Conservation (phyloP, 805 yeast species). For the Ogataea philodendri region DNA sequence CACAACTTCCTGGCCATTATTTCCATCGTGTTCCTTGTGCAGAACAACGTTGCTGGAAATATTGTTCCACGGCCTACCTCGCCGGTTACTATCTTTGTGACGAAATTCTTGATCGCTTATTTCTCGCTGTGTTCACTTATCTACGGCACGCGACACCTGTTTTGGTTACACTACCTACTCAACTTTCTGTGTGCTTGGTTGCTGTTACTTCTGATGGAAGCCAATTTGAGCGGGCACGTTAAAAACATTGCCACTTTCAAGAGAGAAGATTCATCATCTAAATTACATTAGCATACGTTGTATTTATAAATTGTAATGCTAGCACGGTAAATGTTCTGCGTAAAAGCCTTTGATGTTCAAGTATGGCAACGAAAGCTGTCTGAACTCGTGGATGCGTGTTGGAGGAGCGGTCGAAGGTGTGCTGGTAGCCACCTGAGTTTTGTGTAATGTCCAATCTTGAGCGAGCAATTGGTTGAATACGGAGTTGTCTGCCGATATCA, state of each 20-base stretch:
- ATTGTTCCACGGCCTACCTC: slow-evolving; percentile 40
- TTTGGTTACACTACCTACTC: slow-evolving; percentile 76
- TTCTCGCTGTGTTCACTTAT: slow-evolving; percentile 59
- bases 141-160: slow-evolving; percentile 80
- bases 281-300: slow-evolving; percentile 19
- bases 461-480: slow-evolving; percentile 16
- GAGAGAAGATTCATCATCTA: slow-evolving; percentile 21
- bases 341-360: slow-evolving; percentile 28
- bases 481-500: slow-evolving; percentile 23
- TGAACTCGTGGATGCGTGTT: slow-evolving; percentile 20
- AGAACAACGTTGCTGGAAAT: slow-evolving; percentile 49
- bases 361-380: slow-evolving; percentile 28
- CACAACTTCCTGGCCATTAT: slow-evolving; percentile 77
- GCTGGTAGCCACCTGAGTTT: slow-evolving; percentile 8
- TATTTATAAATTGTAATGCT: slow-evolving; percentile 10
- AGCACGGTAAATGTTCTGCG: slow-evolving; percentile 13
- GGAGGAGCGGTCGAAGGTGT: slow-evolving; percentile 14
- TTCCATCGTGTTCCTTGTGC: slow-evolving; percentile 65
- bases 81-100: slow-evolving; percentile 30
- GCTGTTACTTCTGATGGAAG: slow-evolving; percentile 28
- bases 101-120: slow-evolving; percentile 45
- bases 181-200: slow-evolving; percentile 62
- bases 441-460: slow-evolving; percentile 29
- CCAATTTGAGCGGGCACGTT: slow-evolving; percentile 23
- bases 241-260: slow-evolving; percentile 16